Conservation (phyloP, 2,329 filamentous ascomycete species). For the Nothopassalora personata region DNA sequence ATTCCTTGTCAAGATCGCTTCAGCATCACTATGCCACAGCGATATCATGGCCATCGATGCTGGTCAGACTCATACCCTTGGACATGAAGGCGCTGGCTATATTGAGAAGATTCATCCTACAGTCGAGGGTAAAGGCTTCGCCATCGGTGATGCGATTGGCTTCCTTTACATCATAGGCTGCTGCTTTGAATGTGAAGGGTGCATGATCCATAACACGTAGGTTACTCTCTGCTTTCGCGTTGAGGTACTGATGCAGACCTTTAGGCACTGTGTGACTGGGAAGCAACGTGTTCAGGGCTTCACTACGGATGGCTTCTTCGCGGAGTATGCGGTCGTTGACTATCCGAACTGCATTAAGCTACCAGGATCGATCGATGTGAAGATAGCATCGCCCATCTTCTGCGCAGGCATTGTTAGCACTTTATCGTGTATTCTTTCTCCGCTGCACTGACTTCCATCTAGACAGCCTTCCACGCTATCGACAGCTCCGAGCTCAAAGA, state of each 20-base stretch:
- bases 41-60: conserved; percentile 17
- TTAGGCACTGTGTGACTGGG: conserved; percentile 11
- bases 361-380: conserved; percentile 15
- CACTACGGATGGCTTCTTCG: conserved; percentile 19
- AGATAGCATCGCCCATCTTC: conserved; percentile 14
- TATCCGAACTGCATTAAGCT: conserved; percentile 14
- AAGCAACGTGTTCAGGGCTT: conserved; percentile 17
- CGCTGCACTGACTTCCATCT: background rate
- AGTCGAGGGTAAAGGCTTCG: conserved; percentile 12
- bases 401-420: conserved; percentile 16
- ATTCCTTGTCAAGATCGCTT: conserved; percentile 16
- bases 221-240: background rate
- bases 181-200: conserved; percentile 19
- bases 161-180: conserved; percentile 18
- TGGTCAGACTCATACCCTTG: conserved; percentile 8
- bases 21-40: conserved; percentile 15
- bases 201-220: conserved; percentile 13
- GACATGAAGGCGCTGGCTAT: conserved; percentile 18
- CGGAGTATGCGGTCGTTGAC: conserved; percentile 19
- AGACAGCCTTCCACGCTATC: conserved; percentile 18
- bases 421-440: background rate
- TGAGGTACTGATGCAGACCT: background rate
- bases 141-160: conserved; percentile 14
- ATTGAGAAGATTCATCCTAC: conserved; percentile 16
- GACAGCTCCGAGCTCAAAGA: conserved; percentile 15